phyloP scores from a whole-genome alignment of 441 rosid genomes.

The Euphorbia corollata region DNA sequence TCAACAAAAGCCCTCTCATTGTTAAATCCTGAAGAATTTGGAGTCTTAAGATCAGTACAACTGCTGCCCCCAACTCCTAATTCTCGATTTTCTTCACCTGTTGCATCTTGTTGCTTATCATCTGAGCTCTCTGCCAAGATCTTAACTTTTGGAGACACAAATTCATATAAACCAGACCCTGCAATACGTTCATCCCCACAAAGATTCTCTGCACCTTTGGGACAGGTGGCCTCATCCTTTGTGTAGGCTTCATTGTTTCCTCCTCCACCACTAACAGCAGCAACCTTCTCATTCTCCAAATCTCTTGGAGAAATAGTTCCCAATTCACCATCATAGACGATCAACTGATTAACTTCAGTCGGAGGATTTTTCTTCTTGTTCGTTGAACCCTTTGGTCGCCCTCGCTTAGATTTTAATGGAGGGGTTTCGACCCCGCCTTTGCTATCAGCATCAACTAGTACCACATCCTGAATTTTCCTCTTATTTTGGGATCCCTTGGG shows the following conservation, averaged over 20 bases:
- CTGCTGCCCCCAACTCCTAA: conserved; percentile 3
- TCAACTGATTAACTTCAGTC: conserved; percentile 14
- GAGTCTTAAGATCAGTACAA: conserved; percentile 2
- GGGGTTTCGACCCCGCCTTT: conserved; percentile 5
- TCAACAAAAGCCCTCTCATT: conserved; percentile 7
- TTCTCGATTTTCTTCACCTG: background rate
- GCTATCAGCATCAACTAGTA: background rate
- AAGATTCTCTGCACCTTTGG: conserved; percentile 11
- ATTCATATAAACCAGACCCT: background rate
- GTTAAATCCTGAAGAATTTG: conserved; percentile 5
- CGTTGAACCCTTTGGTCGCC: conserved; percentile 28
- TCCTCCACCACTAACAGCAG: conserved; percentile 3
- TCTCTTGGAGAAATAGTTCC: background rate
- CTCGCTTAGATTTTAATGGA: conserved; percentile 16
- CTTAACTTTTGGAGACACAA: conserved; percentile 3
- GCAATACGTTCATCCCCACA: conserved; percentile 4
- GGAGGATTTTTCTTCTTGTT: conserved; percentile 13
- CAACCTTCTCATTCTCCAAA: conserved; percentile 1
- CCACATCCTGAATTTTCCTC: no score
- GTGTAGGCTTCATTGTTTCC: conserved; percentile 6
- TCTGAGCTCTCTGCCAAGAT: conserved; percentile 7
- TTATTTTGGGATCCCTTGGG: no score
- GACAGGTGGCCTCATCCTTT: conserved; percentile 5
- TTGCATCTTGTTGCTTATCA: conserved; percentile 7
- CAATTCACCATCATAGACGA: background rate